Evolutionary conservation across 116 monocot genomes (phyloP).

Genomic region (Papilionanthe hybrid): DNA sequence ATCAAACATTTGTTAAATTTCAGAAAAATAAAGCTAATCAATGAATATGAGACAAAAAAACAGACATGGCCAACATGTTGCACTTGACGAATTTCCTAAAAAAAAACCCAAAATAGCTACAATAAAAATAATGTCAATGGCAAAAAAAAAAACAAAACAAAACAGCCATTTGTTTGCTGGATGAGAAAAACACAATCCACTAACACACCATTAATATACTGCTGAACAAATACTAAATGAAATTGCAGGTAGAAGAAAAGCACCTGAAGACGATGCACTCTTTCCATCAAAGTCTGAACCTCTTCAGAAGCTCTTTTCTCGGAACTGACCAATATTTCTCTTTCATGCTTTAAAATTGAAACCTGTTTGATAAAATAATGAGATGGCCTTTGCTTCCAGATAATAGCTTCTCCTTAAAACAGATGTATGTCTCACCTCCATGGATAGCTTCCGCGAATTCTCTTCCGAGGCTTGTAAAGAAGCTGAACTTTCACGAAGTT

Average conservation of each 20-base stretch:
- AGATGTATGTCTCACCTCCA: constrained; percentile 51
- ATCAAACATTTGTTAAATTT: constrained; percentile 4
- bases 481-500: constrained; percentile 60
- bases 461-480: constrained; percentile 61
- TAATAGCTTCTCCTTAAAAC: not conserved
- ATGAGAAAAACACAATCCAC: not conserved
- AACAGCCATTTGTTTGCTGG: not conserved
- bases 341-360: constrained; percentile 81
- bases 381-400: not conserved
- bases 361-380: constrained; percentile 36
- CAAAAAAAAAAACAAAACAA: too few species aligned
- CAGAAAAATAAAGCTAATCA: not conserved
- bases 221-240: not conserved
- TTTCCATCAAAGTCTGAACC: constrained; percentile 58
- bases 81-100: not conserved
- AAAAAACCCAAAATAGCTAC: not conserved
- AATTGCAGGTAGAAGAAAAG: not conserved
- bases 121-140: not conserved
- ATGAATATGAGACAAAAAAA: not conserved
- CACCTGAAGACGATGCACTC: constrained; percentile 82
- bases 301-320: constrained; percentile 84
- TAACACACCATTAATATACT: not conserved
- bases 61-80: not conserved
- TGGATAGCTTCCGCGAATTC: constrained; percentile 57
- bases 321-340: constrained; percentile 58